Evolutionary conservation across 1,139 yeast species (phyloP).

Genomic region (Geotrichum bryndzae): DNA sequence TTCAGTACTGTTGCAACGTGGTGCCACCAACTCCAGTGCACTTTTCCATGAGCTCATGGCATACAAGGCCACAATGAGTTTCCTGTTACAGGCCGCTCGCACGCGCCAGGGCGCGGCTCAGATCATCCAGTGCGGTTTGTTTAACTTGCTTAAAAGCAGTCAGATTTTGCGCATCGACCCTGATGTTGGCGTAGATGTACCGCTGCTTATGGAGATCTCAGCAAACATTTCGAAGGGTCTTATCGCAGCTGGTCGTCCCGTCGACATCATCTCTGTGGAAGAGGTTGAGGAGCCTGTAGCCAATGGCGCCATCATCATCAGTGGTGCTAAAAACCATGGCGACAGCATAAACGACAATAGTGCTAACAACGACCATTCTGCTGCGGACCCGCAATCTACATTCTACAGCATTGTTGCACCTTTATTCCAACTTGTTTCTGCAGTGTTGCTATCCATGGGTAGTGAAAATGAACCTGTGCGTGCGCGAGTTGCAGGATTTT

Average conservation of each 20-base stretch:
- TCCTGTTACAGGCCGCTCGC: slow-evolving; percentile 69
- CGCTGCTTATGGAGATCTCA: neutral
- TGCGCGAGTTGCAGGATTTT: slow-evolving; percentile 47
- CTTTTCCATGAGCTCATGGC: slow-evolving; percentile 43
- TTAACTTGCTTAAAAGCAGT: slow-evolving; percentile 54
- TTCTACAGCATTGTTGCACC: slow-evolving; percentile 71
- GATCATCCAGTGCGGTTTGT: slow-evolving; percentile 63
- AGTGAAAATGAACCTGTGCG: slow-evolving; percentile 66
- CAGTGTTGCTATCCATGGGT: slow-evolving; percentile 70
- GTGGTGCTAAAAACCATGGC: neutral
- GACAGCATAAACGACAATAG: neutral
- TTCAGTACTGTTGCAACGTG: slow-evolving; percentile 42
- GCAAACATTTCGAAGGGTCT: slow-evolving; percentile 7
- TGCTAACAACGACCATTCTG: neutral
- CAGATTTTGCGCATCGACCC: slow-evolving; percentile 64
- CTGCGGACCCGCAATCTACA: slow-evolving; percentile 21
- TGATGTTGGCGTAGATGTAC: slow-evolving; percentile 61
- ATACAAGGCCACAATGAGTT: slow-evolving; percentile 63
- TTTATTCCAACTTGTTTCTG: slow-evolving; percentile 63
- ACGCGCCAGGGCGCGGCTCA: slow-evolving; percentile 71
- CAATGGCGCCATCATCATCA: neutral
- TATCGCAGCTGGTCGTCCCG: slow-evolving; percentile 2
- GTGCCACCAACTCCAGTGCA: slow-evolving; percentile 5
- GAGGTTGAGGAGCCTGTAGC: neutral
- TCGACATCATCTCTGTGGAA: neutral